A percentile compares a stretch with the other conserved stretches of the same genome.
phyloP scores from a whole-genome alignment of 2,329 filamentous ascomycete genomes.

The Ceratocystis papillata region DNA sequence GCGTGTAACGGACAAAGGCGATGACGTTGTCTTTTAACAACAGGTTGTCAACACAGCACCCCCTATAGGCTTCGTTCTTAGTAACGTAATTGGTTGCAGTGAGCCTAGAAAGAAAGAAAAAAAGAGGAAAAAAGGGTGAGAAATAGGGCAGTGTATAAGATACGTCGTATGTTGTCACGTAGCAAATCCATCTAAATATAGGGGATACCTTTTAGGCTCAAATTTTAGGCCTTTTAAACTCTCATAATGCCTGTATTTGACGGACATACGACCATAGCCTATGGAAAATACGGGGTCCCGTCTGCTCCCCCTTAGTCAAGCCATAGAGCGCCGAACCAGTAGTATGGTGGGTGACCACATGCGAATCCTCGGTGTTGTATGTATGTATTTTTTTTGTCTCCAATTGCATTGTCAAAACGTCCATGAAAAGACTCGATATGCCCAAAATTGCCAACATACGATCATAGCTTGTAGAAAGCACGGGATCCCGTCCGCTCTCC shows the following conservation, averaged over 20 bases:
- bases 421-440: too few relatives aligned
- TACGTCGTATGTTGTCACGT: too few relatives aligned
- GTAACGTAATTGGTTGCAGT: slow-evolving; percentile 14
- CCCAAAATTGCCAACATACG: neutral
- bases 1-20: neutral
- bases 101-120: slow-evolving; percentile 26
- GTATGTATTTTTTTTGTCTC: too few relatives aligned
- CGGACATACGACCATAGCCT: neutral
- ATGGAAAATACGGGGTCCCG: neutral
- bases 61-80: neutral
- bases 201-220: too few relatives aligned
- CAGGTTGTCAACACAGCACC: slow-evolving; percentile 1
- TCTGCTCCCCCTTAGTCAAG: neutral
- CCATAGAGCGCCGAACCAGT: neutral
- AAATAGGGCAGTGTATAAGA: too few relatives aligned
- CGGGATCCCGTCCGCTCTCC: slow-evolving; percentile 1
- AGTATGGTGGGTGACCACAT: neutral
- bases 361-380: too few relatives aligned
- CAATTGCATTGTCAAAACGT: too few relatives aligned
- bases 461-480: neutral
- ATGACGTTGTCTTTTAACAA: slow-evolving; percentile 10
- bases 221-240: too few relatives aligned
- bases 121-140: neutral
- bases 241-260: too few relatives aligned
- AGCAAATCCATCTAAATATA: too few relatives aligned